These are phyloP conservation scores for Tuber calosporum DNA, from an alignment of 495 filamentous ascomycete genomes.

Conservation along the genomic window DNA sequence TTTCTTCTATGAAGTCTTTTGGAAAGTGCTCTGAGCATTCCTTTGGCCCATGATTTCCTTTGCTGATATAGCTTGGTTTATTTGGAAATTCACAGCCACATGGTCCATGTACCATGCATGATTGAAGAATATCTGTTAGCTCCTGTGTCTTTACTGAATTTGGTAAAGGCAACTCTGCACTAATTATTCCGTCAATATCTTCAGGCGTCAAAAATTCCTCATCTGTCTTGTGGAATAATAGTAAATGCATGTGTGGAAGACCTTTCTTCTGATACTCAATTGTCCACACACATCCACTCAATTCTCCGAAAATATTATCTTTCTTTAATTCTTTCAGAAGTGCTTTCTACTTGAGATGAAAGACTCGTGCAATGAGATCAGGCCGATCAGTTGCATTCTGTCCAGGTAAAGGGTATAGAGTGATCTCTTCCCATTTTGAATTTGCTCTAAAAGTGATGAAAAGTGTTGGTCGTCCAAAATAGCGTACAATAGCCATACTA, in stretches of 20 bases:
- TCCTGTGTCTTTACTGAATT: background rate
- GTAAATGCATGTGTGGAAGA: background rate
- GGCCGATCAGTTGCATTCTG: background rate
- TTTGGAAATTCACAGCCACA: background rate
- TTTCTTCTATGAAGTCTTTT: background rate
- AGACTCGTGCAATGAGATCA: background rate
- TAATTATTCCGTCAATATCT: background rate
- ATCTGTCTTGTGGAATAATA: background rate
- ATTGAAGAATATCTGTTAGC: background rate
- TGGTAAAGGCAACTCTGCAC: background rate
- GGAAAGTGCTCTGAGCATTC: background rate
- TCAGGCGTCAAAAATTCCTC: background rate
- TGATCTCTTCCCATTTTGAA: background rate
- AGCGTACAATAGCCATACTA: background rate
- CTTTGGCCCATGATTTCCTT: background rate
- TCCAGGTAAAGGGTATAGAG: background rate
- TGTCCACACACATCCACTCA: background rate
- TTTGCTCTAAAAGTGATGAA: background rate
- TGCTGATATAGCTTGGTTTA: background rate
- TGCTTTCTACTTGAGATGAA: background rate
- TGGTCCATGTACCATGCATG: background rate
- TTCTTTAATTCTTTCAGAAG: background rate
- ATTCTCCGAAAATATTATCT: background rate
- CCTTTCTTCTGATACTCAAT: background rate
- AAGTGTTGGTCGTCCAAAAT: background rate